Base-by-base conservation (phyloP, 2,329 filamentous ascomycete species). In the Camptophora hylomeconis region DNA sequence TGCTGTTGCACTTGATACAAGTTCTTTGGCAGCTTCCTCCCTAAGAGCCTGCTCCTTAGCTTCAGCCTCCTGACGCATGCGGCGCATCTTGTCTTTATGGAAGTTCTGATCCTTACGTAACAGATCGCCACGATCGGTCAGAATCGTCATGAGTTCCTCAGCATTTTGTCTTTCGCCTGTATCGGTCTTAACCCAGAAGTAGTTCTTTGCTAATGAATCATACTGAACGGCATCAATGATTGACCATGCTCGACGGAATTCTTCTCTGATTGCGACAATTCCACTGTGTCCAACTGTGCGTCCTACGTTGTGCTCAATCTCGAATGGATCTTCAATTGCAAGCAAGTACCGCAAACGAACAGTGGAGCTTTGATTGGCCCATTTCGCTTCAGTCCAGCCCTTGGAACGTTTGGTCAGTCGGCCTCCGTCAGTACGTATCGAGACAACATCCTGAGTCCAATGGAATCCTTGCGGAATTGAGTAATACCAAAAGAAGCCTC, bases 261-360 rank as follows among this genome's bases (percentile, higher is more conserved):
- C 83, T 44, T 89, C 78, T 21, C 81, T 66, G 35, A 92, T 89
- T 1, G 76, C 69, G 2, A 81, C 75, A 38, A 92, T 81, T 2
- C 83, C 82, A 36, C 75, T 70, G 46, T 87, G 80, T 5, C 78
- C 84, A 1, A 93, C 83, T 0, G 83, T 92, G 27, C 82, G 66
- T 3, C 80, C 86, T 18, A 93, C 79, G 44, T 93, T 94, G 54
- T 93, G 83, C 21, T 83, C 75, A 2, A 75, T 56, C 57, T 93
- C 83, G 46, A 93, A 93, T 0, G 86, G 86, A 50, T 93, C 86
- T 49, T 93, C 86, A 36, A 94, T 86, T 17, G 82, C 81, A 41
- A 93, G 80, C 4, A 93, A 66, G 50, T 83, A 92, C 8, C 83
- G 72, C 46, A 84, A 72, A 2, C 80, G 71, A 9, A 87, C 67